A percentile compares a stretch with the other conserved stretches of the same genome.
These are phyloP conservation scores for Penicillium brevicompactum DNA, from an alignment of 2,329 filamentous ascomycete genomes.

Conservation along the genomic window DNA sequence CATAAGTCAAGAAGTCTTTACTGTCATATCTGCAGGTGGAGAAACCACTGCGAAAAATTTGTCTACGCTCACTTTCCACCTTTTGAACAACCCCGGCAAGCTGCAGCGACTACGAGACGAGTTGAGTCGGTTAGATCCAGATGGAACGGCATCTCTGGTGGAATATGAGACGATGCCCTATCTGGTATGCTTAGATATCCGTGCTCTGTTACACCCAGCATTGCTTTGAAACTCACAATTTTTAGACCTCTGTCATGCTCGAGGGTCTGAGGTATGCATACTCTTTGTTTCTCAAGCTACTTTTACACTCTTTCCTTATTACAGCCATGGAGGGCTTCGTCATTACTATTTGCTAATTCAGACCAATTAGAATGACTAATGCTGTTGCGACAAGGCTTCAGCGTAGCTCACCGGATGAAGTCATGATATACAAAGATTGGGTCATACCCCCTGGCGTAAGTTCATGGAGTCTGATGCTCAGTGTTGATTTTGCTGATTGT, in stretches of 20 bases:
- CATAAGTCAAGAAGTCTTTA: conserved; percentile 30
- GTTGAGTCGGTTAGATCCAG: conserved; percentile 27
- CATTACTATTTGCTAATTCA: neutral
- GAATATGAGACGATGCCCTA: conserved; percentile 33
- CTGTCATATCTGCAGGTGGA: conserved; percentile 30
- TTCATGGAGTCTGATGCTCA: neutral
- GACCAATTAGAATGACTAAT: conserved; percentile 12
- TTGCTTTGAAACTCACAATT: too few relatives aligned
- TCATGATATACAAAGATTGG: conserved; percentile 35
- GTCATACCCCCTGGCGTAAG: conserved; percentile 35
- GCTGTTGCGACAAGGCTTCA: conserved; percentile 33
- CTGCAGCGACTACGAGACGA: conserved; percentile 29
- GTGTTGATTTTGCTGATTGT: neutral
- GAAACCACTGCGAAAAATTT: conserved; percentile 32
- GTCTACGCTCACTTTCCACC: conserved; percentile 33
- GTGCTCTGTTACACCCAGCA: too few relatives aligned
- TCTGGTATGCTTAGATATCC: conserved; percentile 21
- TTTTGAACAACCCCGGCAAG: conserved; percentile 30
- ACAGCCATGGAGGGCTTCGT: too few relatives aligned
- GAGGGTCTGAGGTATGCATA: conserved; percentile 30
- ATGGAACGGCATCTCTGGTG: conserved; percentile 22
- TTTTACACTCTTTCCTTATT: too few relatives aligned
- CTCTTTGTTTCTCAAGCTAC: too few relatives aligned
- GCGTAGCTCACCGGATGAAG: conserved; percentile 30
- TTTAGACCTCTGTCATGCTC: conserved; percentile 30